Base-by-base conservation (phyloP, 2,329 filamentous ascomycete species). In the Colletotrichum scovillei region DNA sequence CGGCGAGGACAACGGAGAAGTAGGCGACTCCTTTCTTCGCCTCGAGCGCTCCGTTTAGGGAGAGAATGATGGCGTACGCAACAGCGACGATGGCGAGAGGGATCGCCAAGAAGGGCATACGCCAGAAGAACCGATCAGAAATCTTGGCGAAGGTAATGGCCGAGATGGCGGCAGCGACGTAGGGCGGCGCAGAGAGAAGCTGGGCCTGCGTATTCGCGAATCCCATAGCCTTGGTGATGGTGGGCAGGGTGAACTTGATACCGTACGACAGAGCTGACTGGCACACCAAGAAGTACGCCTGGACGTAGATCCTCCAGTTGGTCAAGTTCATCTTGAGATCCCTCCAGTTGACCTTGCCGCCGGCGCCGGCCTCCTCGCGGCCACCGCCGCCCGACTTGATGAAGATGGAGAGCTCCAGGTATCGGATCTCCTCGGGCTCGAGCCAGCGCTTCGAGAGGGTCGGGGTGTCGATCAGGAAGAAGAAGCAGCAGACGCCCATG, bases 121-220 rank as follows among this genome's bases (percentile, higher is more conserved):
- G 87, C 78, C 89, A 86, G 26, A 86, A 83, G 1, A 91, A 93
- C 1, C 89, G 86, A 77, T 95, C 93, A 0, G 92, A 92, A 5
- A 92, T 79, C 77, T 87, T 93, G 2, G 93, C 92, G 30, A 94
- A 85, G 0, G 83, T 63, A 3, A 95, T 84, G 0, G 92, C 94
- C 0, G 93, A 76, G n/a, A 78, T 32, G 2, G 66, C 77, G 1
- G 77, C 75, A 1, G 77, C 65, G 6, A 79, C 62, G n/a, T 77
- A 78, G 2, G 78, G 78, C 6, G 79, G 79, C 1, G 77, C 76
- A 11, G 68, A 74, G 7, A 80, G 75, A 16, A 77, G 72, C 65
- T 83, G 82, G 7, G 77, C 76, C 64, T 81, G 73, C 0, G 77
- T 79, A 6, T 76, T 79, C 16, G 76, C 79, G 70, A 80, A 83